Base-by-base conservation (phyloP, 306 rosid species). In the Lotus japonicus region DNA sequence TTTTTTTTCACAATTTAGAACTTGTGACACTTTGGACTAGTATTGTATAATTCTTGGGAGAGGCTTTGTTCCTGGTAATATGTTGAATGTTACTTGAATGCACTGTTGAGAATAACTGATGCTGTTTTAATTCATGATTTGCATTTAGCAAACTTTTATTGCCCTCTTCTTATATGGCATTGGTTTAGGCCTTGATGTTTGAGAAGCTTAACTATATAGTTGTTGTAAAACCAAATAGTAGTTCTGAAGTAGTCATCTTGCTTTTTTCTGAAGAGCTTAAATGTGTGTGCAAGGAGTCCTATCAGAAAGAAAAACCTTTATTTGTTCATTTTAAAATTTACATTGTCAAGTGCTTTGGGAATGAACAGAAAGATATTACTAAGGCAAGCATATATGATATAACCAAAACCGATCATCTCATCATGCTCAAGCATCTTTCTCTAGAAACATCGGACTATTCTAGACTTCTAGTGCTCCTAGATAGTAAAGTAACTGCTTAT, bases 71-170 rank as follows among this genome's bases (percentile, higher is more conserved):
- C 45, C 57, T 55, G 49, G 5, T 44, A 45, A 45, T 65, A 16
- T 46, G 15, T 48, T 36, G 31, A 17, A 50, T 17, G 58, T 57
- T 65, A 17, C 15, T 58, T 60, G 65, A 69, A 60, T 76, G 44
- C 26, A 1, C 5, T 58, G 17, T 66, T 54, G 65, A 44, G 35
- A 69, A 14, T 17, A 52, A 53, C 12, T 28, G n/a, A 69, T 62
- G 64, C n/a, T 77, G 33, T 55, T 48, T 21, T 46, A 58, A 17
- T 38, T 48, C 66, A 48, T n/a, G 49, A 17, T 54, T 23, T 62
- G 46, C 62, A 16, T 41, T 55, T 68, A 16, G 56, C 58, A 68
- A 73, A 53, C 67, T 38, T 73, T 8, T 7, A 38, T 46, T 21
- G 19, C 33, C 26, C 7, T n/a, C 55, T 18, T 15, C 17, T 50